Conservation (phyloP, 2,329 filamentous ascomycete species). For the Cytospora mali region DNA sequence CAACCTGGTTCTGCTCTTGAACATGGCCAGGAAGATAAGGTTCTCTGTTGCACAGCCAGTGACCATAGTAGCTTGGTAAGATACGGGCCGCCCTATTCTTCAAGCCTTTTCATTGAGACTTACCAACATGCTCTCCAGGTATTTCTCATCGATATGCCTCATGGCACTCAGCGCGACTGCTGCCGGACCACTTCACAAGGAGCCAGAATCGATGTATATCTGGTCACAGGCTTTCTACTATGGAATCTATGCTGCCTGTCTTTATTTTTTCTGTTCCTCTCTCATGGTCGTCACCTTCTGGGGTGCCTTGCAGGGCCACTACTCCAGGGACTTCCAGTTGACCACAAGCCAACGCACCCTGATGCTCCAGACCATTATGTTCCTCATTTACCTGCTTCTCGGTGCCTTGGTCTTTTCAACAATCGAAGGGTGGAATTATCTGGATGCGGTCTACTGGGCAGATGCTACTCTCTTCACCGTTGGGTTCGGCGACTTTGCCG, state of each 20-base stretch:
- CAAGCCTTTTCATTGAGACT: constrained; percentile 36
- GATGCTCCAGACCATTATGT: constrained; percentile 87
- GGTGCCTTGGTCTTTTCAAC: constrained; percentile 75
- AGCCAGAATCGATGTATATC: constrained; percentile 54
- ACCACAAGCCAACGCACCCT: constrained; percentile 82
- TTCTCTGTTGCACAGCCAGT: constrained; percentile 82
- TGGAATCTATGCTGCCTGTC: constrained; percentile 73
- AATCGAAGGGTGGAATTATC: constrained; percentile 74
- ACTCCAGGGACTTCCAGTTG: constrained; percentile 76
- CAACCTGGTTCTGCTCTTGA: constrained; percentile 81
- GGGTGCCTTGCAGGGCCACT: constrained; percentile 70
- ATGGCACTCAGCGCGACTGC: constrained; percentile 68
- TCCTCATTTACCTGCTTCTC: constrained; percentile 78
- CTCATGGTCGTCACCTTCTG: constrained; percentile 79
- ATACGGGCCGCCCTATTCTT: constrained; percentile 41
- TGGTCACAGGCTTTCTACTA: constrained; percentile 88
- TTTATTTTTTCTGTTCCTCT: constrained; percentile 79
- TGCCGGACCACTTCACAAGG: constrained; percentile 54
- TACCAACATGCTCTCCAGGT: constrained; percentile 50
- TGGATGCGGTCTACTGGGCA: constrained; percentile 79
- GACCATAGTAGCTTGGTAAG: constrained; percentile 79
- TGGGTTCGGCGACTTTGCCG: constrained; percentile 60
- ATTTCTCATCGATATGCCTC: constrained; percentile 65
- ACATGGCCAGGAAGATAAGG: constrained; percentile 79
- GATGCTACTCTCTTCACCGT: constrained; percentile 71